Evolutionary conservation across 129 eudicot species (phyloP), one percentile per base, ranked within the genome.

Genomic region (Artemisia annua): DNA sequence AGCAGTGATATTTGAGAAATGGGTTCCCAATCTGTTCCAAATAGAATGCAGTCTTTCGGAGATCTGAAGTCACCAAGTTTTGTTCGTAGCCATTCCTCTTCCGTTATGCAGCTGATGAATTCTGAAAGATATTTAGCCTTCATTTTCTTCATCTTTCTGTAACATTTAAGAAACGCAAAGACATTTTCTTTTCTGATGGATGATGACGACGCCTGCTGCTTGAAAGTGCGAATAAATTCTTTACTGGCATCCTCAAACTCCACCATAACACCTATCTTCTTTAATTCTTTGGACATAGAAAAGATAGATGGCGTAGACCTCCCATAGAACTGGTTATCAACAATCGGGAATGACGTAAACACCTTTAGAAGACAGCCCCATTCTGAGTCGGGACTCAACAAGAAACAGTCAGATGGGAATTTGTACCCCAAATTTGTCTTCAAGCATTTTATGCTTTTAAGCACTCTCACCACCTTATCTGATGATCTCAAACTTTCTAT

Each of bases 351-450:
- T 9, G 76, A 66, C 16, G 66, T 70, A n/a, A 87, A 79, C 4
- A 81, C 86, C 67, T 73, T 49, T 48, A 87, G 67, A 71, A 87
- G 80, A 53, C 73, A 78, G 8, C 84, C 91, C 91, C 88, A 87
- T 11, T 74, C 73, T 18, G 79, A 75, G 1, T 52, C 66, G 13
- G 81, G 84, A 63, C 78, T 79, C 46, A 71, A 39, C 58, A 86
- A 17, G 55, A 69, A 81, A 52, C 86, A 83, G 11, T 84, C 83
- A 30, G 72, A 44, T 4, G 92, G 92, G 73, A 48, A 52, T 66
- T 22, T 62, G 83, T 35, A 79, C 5, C 92, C 92, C 64, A 35
- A 26, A 55, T 79, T 79, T 24, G 92, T 84, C 71, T 79, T 79
- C n/a, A 84, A 15, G 74, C 80, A 84, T 18, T 81, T 79, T 48